These are phyloP conservation scores for Plantago major DNA, from an alignment of 257 asterid species.

Conservation along the genomic window DNA sequence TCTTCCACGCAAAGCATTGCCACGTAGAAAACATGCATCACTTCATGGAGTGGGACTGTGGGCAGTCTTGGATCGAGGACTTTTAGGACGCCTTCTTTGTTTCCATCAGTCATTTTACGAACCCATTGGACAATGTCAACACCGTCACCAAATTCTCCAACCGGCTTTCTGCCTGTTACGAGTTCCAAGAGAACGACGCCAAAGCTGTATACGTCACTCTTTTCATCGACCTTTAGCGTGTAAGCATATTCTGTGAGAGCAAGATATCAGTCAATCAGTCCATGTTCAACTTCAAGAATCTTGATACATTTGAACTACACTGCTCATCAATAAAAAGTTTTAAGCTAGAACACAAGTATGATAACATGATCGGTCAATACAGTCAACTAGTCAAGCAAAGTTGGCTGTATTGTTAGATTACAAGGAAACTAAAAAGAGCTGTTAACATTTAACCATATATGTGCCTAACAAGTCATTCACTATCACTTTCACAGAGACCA, in stretches of 20 bases:
- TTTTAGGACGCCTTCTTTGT: constrained; percentile 72
- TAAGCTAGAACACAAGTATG: too few relatives aligned
- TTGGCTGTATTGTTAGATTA: neutral
- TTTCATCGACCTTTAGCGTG: constrained; percentile 95
- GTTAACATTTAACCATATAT: neutral
- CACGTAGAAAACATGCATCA: constrained; percentile 85
- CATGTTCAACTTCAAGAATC: neutral
- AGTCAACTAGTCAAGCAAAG: too few relatives aligned
- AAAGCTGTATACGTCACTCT: constrained; percentile 94
- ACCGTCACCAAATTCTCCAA: constrained; percentile 95
- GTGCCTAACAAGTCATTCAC: constrained; percentile 2
- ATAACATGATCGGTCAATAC: too few relatives aligned
- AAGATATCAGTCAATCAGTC: neutral
- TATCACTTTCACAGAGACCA: constrained; percentile 6
- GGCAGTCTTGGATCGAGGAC: constrained; percentile 80
- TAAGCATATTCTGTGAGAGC: constrained; percentile 70
- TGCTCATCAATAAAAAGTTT: too few relatives aligned
- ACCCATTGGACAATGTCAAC: constrained; percentile 99
- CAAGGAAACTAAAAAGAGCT: neutral
- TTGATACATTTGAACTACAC: too few relatives aligned
- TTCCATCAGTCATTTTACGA: constrained; percentile 73
- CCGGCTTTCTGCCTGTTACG: constrained; percentile 80
- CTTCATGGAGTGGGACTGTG: constrained; percentile 76
- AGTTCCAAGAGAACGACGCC: constrained; percentile 90
- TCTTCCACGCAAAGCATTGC: constrained; percentile 98